Base-by-base conservation (phyloP, 805 yeast species). In the Candida lessepsii region DNA sequence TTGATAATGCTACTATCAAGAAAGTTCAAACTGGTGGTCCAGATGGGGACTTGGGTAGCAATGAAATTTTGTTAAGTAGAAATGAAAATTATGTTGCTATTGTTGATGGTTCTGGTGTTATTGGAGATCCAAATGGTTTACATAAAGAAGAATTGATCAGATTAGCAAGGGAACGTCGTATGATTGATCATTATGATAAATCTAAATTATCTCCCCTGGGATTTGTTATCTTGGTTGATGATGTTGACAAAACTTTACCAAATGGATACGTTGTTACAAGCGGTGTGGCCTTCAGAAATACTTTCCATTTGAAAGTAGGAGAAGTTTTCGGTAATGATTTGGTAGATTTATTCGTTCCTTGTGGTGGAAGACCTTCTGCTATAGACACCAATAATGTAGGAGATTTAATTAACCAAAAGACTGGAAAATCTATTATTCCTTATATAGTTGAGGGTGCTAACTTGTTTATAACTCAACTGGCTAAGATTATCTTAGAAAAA, bases 1-100 rank as follows among this genome's bases (percentile, higher is more conserved):
- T 91, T 45, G 78, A 82, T 49, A 66, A 75, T 50, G 58, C 71
- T 18, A 63, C 67, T 28, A 75, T 91, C 45, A 75, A 73, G 54
- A 91, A 93, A 67, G 72, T 93, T 56, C 99, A 91, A 71, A 93
- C 97, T 40, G 99, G 98, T 67, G 99, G 99, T 33, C 98, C 98
- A 49, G 97, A 93, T 64, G 99, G 99, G 57, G 99, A 91, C 65
- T 73, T 91, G 51, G 99, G 99, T 21, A 86, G 96, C 18, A 93
- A 91, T 62, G 99, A 91, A 69, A 93, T 91, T 54, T 72, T 87
- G 51, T 75, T 91, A 45, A 88, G 97, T 1, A 73, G 83, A 38
- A 78, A 81, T 44, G 99, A 91, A 68, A 74, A 69, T 35, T 93
- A 93, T 58, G 83, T 89, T 50, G 96, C 87, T 39, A 65, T 91